Evolutionary conservation across 331 rosid species (phyloP).

Genomic region (Ulmus americana): DNA sequence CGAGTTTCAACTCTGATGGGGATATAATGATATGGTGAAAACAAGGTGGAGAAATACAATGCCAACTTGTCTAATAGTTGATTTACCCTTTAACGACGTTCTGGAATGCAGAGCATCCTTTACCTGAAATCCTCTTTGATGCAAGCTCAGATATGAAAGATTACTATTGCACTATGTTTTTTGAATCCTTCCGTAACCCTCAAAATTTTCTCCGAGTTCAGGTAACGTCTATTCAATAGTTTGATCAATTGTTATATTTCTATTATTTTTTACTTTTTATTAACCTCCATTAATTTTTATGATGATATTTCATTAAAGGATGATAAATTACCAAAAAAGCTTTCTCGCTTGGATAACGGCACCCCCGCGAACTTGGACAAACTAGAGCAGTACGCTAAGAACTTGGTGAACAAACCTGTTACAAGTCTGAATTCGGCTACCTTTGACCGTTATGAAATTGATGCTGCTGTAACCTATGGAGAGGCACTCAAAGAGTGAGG

Average conservation of each 20-base stretch:
- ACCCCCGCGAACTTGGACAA: slow-evolving; percentile 37
- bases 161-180: slow-evolving; percentile 28
- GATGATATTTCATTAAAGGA: slow-evolving; percentile 29
- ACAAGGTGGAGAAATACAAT: too few relatives aligned
- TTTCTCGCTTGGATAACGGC: slow-evolving; percentile 4
- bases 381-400: slow-evolving; percentile 32
- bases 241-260: too few relatives aligned
- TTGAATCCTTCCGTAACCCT: not conserved
- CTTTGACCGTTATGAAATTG: slow-evolving; percentile 17
- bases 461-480: slow-evolving; percentile 31
- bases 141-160: slow-evolving; percentile 40
- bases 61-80: too few relatives aligned
- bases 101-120: slow-evolving; percentile 20
- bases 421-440: slow-evolving; percentile 30
- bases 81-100: not conserved
- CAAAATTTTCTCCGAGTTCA: not conserved
- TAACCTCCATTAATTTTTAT: too few relatives aligned
- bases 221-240: not conserved
- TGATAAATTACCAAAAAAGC: slow-evolving; percentile 26
- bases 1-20: too few relatives aligned
- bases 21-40: too few relatives aligned
- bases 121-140: slow-evolving; percentile 35
- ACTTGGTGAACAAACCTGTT: slow-evolving; percentile 31
- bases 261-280: too few relatives aligned
- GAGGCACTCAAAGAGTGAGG: slow-evolving; percentile 35